Base-by-base conservation (phyloP, 2,329 filamentous ascomycete species). In the Exophiala aquamarina region DNA sequence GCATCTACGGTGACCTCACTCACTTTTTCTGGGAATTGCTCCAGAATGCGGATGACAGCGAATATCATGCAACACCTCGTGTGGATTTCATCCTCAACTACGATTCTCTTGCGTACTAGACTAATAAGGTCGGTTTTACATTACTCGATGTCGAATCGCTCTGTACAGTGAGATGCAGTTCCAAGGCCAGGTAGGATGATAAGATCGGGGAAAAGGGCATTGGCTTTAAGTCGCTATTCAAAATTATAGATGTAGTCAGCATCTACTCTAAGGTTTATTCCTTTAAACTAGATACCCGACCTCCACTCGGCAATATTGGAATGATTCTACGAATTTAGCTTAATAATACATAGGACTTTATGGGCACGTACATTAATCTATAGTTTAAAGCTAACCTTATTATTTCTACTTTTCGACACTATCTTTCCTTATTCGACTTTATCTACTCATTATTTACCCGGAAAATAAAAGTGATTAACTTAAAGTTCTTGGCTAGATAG, bases 41-140 rank as follows among this genome's bases (percentile, higher is more conserved):
- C 4, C 70, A 73, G 52, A 72, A 73, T 56, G 67, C 68, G 0
- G 70, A 72, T 31, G 69, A 72, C 52, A 68, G 66, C 19, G 29
- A 26, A 2, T 72, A 69, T 49, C n/a, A n/a, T n/a, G n/a, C n/a
- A n/a, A 14, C 9, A 23, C 37, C 44, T 35, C 32, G 37, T 23
- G 34, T 47, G 13, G 36, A 41, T 18, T 43, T 43, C 39, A 11
- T 29, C 28, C 11, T 36, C 15, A 28, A 18, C 19, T 28, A 23
- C 17, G 3, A 43, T 18, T 42, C 18, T 43, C 20, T 43, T 18
- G 29, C 19, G 21, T 36, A 18, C 21, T 13, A 26, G 26, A 41
- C 58, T 11, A 71, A 71, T 32, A 67, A 71, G 43, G 61, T 78
- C 47, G 69, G 69, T 2, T 72, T 71, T 47, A 63, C 55, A 1